Evolutionary conservation across 2,329 filamentous ascomycete genomes (phyloP).

Genomic region (Diaporthe velutina): DNA sequence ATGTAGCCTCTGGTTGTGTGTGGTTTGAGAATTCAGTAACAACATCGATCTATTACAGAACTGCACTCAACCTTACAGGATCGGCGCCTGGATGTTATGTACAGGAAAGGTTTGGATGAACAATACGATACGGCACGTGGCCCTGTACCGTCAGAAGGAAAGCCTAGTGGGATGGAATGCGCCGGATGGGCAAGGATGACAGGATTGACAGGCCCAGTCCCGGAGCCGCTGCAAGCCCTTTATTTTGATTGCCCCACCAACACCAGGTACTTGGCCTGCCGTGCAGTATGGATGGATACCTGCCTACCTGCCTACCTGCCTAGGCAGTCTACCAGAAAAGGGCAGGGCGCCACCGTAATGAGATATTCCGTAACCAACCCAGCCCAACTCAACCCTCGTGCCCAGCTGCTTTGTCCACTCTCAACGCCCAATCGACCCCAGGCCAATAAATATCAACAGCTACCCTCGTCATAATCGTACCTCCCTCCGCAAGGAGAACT

Average conservation of each 20-base stretch:
- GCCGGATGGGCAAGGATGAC: neutral
- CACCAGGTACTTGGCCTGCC: conserved; percentile 9
- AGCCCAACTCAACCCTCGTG: conserved; percentile 6
- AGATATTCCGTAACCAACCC: conserved; percentile 26
- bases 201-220: conserved; percentile 25
- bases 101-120: conserved; percentile 5
- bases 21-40: neutral
- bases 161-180: conserved; percentile 10
- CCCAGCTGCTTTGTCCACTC: conserved; percentile 13
- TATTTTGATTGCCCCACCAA: conserved; percentile 33
- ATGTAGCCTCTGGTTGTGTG: neutral
- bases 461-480: conserved; percentile 8
- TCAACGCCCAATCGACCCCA: conserved; percentile 11
- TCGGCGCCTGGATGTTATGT: neutral
- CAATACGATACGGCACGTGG: conserved; percentile 20
- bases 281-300: neutral
- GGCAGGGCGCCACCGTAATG: conserved; percentile 2
- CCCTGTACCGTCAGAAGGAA: conserved; percentile 7
- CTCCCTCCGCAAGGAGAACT: neutral
- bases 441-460: conserved; percentile 24
- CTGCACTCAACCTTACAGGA: neutral
- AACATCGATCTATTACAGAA: neutral
- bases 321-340: neutral
- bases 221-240: conserved; percentile 34
- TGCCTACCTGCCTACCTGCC: neutral